These are phyloP conservation scores for Phytophthora tubulina DNA, from an alignment of 352 stramenopile species.

Conservation along the genomic window DNA sequence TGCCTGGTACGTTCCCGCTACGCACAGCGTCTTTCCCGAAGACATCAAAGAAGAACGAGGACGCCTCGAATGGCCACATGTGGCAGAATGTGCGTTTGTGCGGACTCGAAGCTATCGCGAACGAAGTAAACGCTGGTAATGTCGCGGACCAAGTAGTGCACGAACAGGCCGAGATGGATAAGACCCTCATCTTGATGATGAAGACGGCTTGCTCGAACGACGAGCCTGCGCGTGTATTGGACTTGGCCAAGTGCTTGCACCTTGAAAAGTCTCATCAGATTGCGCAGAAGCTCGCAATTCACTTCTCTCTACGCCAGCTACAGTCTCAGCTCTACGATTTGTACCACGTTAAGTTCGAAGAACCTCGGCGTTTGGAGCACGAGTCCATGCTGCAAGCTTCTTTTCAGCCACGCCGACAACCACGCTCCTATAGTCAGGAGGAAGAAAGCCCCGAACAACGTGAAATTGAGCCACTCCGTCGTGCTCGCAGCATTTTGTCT, in stretches of 20 bases:
- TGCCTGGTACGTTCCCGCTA: constrained; percentile 73
- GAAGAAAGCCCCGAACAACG: constrained; percentile 17
- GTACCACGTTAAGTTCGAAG: constrained; percentile 72
- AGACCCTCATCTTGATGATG: constrained; percentile 87
- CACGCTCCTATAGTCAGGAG: constrained; percentile 20
- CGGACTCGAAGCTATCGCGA: constrained; percentile 42
- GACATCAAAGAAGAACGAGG: constrained; percentile 48
- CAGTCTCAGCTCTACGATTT: constrained; percentile 80
- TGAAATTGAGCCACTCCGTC: constrained; percentile 46
- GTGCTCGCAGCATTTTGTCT: constrained; percentile 47
- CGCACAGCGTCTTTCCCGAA: constrained; percentile 67
- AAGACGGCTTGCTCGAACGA: constrained; percentile 79
- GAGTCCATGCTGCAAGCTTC: constrained; percentile 17
- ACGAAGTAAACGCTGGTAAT: constrained; percentile 38
- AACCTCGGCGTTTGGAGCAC: constrained; percentile 33
- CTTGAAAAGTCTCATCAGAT: constrained; percentile 88
- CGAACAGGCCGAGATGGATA: constrained; percentile 86
- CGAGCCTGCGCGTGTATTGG: constrained; percentile 70
- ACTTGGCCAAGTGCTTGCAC: constrained; percentile 84
- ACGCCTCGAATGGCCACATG: constrained; percentile 55
- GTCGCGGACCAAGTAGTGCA: constrained; percentile 54
- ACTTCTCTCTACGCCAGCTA: constrained; percentile 81
- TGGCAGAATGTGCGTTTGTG: constrained; percentile 76
- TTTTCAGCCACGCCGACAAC: constrained; percentile 26
- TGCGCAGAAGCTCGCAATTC: constrained; percentile 81